Conservation (phyloP, 2,329 filamentous ascomycete genomes). For the Nemania sp. region DNA sequence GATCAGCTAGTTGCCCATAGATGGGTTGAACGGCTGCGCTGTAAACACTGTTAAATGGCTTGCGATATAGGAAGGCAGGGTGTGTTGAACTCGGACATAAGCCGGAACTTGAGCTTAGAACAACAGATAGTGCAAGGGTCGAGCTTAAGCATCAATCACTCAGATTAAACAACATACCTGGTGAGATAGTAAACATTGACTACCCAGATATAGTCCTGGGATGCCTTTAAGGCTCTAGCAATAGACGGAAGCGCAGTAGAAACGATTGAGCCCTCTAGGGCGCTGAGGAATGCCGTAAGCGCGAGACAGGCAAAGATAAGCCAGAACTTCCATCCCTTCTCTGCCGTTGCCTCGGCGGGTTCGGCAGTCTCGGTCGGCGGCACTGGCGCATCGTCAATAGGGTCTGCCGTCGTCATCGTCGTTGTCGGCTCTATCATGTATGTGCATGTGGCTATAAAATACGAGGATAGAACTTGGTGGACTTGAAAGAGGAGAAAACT, state of each 20-base stretch:
- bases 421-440: background rate
- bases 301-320: slow-evolving; percentile 31
- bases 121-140: no score
- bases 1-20: slow-evolving; percentile 58
- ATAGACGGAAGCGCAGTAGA: slow-evolving; percentile 38
- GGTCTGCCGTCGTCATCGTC: slow-evolving; percentile 2
- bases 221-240: slow-evolving; percentile 30
- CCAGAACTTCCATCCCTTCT: slow-evolving; percentile 34
- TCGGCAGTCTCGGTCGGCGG: background rate
- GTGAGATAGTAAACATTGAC: slow-evolving; percentile 40
- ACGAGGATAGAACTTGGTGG: background rate
- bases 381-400: slow-evolving; percentile 8
- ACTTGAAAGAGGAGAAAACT: no score
- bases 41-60: background rate
- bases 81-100: background rate
- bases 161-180: slow-evolving; percentile 30
- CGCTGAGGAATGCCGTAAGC: slow-evolving; percentile 35
- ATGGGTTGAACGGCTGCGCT: slow-evolving; percentile 56
- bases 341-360: slow-evolving; percentile 7
- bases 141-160: no score
- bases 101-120: no score
- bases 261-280: slow-evolving; percentile 37
- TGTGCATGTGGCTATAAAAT: background rate
- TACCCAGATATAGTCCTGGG: slow-evolving; percentile 38
- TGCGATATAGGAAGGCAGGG: background rate